These are phyloP conservation scores for Ceratobasidium sp. DNA, from an alignment of 1,284 basidiomycete genomes.

Conservation along the genomic window DNA sequence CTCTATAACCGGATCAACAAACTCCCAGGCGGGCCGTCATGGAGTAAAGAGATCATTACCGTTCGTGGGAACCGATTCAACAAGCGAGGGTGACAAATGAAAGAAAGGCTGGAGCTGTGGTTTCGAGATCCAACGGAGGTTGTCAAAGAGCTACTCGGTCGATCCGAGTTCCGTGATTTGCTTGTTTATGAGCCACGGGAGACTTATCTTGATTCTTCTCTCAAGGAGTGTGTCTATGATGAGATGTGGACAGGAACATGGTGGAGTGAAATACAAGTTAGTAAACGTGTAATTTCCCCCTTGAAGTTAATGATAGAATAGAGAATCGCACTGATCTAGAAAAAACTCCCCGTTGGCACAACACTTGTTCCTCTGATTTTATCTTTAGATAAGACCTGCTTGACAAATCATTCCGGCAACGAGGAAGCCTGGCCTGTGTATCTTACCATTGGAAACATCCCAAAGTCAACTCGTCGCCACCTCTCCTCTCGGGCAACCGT, in stretches of 20 bases:
- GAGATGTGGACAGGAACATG: neutral
- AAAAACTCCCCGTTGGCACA: neutral
- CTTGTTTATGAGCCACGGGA: neutral
- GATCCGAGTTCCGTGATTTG: neutral
- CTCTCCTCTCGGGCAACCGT: neutral
- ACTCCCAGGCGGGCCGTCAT: conserved; percentile 48
- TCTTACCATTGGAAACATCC: conserved; percentile 18
- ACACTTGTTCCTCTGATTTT: conserved; percentile 35
- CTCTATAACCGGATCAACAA: conserved; percentile 47
- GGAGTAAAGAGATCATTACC: conserved; percentile 48
- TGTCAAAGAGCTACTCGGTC: conserved; percentile 52
- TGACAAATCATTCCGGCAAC: conserved; percentile 26
- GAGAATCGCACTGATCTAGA: neutral
- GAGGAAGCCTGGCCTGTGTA: conserved; percentile 43
- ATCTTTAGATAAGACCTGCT: conserved; percentile 34
- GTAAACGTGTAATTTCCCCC: neutral
- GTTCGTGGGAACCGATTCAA: conserved; percentile 48
- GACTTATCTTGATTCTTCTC: neutral
- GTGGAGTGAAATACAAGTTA: conserved; percentile 8
- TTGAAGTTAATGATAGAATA: neutral
- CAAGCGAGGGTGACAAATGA: conserved; percentile 43
- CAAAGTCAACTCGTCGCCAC: neutral
- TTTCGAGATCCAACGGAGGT: conserved; percentile 52
- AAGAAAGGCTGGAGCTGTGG: conserved; percentile 52
- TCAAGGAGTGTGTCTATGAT: neutral